phyloP scores from a whole-genome alignment of 2,329 filamentous ascomycete genomes.

The Pseudogymnoascus sp. region DNA sequence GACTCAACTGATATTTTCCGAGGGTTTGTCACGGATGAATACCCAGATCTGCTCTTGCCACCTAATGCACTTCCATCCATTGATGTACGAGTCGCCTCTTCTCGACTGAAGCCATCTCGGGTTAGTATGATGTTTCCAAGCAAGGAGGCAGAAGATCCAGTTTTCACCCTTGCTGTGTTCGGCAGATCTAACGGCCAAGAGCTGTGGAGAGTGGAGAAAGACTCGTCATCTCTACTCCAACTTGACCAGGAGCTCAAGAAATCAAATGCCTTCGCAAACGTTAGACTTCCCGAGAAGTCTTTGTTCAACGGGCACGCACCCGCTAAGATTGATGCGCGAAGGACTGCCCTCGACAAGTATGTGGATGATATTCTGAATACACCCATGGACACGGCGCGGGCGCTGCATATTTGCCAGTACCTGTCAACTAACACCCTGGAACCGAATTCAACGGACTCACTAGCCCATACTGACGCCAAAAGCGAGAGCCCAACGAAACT shows the following conservation, averaged over 20 bases:
- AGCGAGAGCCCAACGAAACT: conserved; percentile 36
- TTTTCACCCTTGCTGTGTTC: conserved; percentile 84
- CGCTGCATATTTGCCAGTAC: conserved; percentile 78
- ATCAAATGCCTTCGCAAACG: conserved; percentile 57
- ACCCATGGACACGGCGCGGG: conserved; percentile 67
- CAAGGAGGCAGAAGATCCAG: conserved; percentile 80
- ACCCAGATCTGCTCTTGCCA: conserved; percentile 75
- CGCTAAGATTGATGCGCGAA: conserved; percentile 82
- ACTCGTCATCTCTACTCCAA: conserved; percentile 69
- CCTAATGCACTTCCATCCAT: conserved; percentile 85
- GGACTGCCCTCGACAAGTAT: conserved; percentile 73
- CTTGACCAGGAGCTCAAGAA: conserved; percentile 77
- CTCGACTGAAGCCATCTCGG: conserved; percentile 85
- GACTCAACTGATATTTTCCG: conserved; percentile 55
- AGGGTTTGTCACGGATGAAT: conserved; percentile 77
- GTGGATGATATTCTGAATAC: conserved; percentile 80
- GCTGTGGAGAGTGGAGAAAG: conserved; percentile 92
- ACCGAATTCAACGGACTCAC: conserved; percentile 52
- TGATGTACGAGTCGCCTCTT: conserved; percentile 81
- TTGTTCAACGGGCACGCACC: conserved; percentile 90
- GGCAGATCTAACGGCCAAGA: conserved; percentile 69
- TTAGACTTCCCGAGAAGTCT: conserved; percentile 72
- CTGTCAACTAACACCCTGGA: conserved; percentile 62
- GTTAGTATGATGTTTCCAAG: conserved; percentile 75
- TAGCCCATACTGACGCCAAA: conserved; percentile 31